Conservation (phyloP, 1,139 yeast genomes). For the Geotrichum candidum region DNA sequence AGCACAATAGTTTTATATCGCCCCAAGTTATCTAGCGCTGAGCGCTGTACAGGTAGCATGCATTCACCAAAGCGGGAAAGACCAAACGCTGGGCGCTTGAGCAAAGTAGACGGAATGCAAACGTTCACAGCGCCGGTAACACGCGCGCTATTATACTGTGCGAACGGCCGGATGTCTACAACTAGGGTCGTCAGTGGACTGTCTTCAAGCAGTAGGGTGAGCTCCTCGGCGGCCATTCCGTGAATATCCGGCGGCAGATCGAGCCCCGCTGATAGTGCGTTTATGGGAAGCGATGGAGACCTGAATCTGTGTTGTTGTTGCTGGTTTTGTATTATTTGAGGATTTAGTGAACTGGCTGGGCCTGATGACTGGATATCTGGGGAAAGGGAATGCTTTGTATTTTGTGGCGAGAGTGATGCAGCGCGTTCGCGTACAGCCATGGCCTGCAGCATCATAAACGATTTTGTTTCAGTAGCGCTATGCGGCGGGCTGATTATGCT, state of each 20-base stretch:
- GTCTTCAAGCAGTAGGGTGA: slow-evolving; percentile 6
- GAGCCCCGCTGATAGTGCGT: slow-evolving; percentile 3
- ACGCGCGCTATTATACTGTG: slow-evolving; percentile 51
- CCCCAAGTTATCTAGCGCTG: slow-evolving; percentile 25
- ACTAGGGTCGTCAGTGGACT: slow-evolving; percentile 23
- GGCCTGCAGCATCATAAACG: slow-evolving; percentile 3
- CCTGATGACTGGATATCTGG: neutral
- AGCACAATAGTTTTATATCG: slow-evolving; percentile 40
- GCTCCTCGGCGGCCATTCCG: slow-evolving; percentile 6
- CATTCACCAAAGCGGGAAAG: slow-evolving; percentile 52
- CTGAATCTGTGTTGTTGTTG: slow-evolving; percentile 9
- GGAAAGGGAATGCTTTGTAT: neutral
- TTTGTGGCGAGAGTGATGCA: neutral
- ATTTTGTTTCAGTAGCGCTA: slow-evolving; percentile 1
- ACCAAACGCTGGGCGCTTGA: slow-evolving; percentile 60
- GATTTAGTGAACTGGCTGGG: neutral
- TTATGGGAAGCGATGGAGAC: slow-evolving; percentile 22
- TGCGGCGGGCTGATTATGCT: neutral
- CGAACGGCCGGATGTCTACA: slow-evolving; percentile 68
- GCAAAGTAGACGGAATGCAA: slow-evolving; percentile 69
- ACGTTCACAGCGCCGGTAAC: slow-evolving; percentile 55
- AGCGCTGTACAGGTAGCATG: slow-evolving; percentile 39
- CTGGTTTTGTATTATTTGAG: neutral
- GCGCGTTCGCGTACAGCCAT: neutral
- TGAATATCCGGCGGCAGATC: slow-evolving; percentile 12